These are phyloP conservation scores for Kalmusia sp. DNA, from an alignment of 2,329 filamentous ascomycete species.

Conservation along the genomic window DNA sequence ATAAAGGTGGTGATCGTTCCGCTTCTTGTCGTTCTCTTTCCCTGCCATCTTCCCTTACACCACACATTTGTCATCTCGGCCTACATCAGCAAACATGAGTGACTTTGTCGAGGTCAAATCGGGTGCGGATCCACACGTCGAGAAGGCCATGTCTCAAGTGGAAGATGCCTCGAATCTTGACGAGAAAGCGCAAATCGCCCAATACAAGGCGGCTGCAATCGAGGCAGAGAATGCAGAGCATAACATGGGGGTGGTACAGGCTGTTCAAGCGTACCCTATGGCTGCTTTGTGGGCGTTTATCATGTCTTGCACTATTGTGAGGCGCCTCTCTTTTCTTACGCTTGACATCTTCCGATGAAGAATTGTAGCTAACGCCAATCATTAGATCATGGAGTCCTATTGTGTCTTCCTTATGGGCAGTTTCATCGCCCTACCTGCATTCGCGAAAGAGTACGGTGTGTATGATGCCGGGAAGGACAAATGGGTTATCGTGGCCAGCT, in stretches of 20 bases:
- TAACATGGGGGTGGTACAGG: constrained; percentile 57
- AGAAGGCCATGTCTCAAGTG: constrained; percentile 30
- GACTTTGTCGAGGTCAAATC: constrained; percentile 26
- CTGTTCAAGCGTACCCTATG: constrained; percentile 60
- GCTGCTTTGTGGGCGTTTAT: constrained; percentile 63
- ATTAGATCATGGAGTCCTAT: constrained; percentile 70
- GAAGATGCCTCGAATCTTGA: constrained; percentile 32
- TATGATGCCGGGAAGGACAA: constrained; percentile 23
- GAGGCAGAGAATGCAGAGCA: constrained; percentile 64
- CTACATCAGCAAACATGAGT: constrained; percentile 31
- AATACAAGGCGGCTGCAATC: constrained; percentile 62
- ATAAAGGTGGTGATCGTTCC: constrained; percentile 25
- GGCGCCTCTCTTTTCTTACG: constrained; percentile 20
- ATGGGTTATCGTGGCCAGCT: constrained; percentile 58
- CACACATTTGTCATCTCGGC: constrained; percentile 20
- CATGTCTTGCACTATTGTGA: constrained; percentile 63
- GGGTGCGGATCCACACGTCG: constrained; percentile 17
- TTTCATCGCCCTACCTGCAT: constrained; percentile 61
- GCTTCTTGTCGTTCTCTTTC: constrained; percentile 21
- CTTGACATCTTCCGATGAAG: constrained; percentile 4
- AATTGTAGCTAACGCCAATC: constrained; percentile 17
- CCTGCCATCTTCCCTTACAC: constrained; percentile 21
- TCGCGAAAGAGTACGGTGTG: constrained; percentile 58
- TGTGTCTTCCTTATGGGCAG: constrained; percentile 67
- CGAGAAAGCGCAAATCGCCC: constrained; percentile 49